Conservation (phyloP, 345 rosid species). For the Microcos paniculata region DNA sequence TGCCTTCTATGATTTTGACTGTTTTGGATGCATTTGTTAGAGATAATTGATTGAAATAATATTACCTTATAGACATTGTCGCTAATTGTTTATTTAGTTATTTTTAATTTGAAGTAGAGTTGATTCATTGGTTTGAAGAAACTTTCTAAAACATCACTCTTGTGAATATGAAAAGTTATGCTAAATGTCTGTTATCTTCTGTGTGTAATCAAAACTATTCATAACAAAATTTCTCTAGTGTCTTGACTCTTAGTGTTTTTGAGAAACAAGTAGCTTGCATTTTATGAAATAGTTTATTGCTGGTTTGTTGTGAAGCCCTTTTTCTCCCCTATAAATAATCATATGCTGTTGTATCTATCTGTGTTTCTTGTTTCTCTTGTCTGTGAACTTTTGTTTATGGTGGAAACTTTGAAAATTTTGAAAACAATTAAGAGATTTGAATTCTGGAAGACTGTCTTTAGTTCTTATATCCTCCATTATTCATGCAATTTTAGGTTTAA, state of each 20-base stretch:
- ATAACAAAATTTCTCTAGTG: neutral
- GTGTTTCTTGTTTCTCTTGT: neutral
- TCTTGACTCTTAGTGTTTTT: neutral
- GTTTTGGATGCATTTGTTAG: too few relatives aligned
- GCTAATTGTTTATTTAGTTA: neutral
- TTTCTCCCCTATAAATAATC: neutral
- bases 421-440: neutral
- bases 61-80: neutral
- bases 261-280: neutral
- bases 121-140: neutral
- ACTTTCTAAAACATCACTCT: neutral
- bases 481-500: slow-evolving; percentile 60
- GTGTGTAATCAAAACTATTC: neutral
- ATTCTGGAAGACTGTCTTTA: neutral
- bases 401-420: neutral
- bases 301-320: neutral
- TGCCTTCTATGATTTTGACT: neutral
- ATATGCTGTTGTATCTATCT: neutral
- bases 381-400: neutral
- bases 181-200: neutral
- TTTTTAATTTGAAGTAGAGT: neutral
- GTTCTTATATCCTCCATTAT: slow-evolving; percentile 7
- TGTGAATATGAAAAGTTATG: neutral
- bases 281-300: neutral
- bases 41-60: too few relatives aligned